Conservation (phyloP, 2,329 filamentous ascomycete genomes). For the Colletotrichum australisinense region DNA sequence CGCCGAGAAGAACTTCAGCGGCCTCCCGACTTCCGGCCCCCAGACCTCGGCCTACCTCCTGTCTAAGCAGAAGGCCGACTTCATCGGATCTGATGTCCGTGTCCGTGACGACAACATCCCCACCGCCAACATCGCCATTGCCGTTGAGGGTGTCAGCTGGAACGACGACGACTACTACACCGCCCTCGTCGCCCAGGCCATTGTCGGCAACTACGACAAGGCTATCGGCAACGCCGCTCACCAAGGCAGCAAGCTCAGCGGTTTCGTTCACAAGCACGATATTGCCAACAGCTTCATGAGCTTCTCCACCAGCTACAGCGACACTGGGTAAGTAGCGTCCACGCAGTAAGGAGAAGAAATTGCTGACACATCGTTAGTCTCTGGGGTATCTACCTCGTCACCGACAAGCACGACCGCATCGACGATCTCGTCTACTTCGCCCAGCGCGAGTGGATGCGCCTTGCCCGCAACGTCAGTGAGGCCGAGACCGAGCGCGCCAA, state of each 20-base stretch:
- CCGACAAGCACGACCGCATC: conserved; percentile 86
- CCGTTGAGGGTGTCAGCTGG: conserved; percentile 99
- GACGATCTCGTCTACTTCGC: conserved; percentile 99
- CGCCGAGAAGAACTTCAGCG: conserved; percentile 94
- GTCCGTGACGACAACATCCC: conserved; percentile 96
- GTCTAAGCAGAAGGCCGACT: conserved; percentile 91
- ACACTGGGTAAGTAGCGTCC: conserved; percentile 82
- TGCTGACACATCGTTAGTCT: conserved; percentile 70
- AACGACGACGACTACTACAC: conserved; percentile 99
- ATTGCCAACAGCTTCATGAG: conserved; percentile 99
- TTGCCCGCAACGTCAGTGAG: conserved; percentile 87
- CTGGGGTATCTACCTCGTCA: conserved; percentile 99
- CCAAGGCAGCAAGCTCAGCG: conserved; percentile 97
- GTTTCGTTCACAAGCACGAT: conserved; percentile 92
- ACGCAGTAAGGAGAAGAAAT: conserved; percentile 38
- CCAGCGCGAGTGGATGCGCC: conserved; percentile 96
- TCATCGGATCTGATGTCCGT: conserved; percentile 95
- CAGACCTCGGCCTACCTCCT: conserved; percentile 79
- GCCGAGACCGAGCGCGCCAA: conserved; percentile 98
- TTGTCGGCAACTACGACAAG: conserved; percentile 99
- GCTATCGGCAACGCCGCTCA: conserved; percentile 97
- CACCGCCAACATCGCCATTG: conserved; percentile 97
- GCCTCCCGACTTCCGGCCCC: conserved; percentile 80
- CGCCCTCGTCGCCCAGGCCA: conserved; percentile 95
- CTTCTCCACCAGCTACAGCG: conserved; percentile 99